Evolutionary conservation across 2,329 filamentous ascomycete genomes (phyloP).

Genomic region (Aureobasidium melanogenum): DNA sequence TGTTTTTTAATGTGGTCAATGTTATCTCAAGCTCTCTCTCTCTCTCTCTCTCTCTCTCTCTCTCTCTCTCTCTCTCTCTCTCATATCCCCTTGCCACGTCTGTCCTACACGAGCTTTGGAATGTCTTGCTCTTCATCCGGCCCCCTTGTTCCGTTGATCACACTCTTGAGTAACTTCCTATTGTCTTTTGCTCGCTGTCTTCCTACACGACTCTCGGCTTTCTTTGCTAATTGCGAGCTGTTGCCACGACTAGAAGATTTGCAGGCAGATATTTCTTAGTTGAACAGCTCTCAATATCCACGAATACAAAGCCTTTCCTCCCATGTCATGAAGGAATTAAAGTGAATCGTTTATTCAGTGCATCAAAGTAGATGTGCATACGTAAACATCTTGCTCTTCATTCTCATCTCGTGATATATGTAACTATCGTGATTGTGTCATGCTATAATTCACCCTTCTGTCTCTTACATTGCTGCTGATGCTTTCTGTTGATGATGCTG

Average conservation of each 20-base stretch:
- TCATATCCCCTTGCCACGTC: neutral
- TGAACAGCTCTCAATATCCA: neutral
- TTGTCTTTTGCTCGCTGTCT: neutral
- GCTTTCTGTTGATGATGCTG: neutral
- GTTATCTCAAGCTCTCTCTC: neutral
- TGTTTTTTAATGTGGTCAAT: constrained; percentile 4
- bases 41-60: neutral
- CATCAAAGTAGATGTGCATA: neutral
- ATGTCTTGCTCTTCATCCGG: neutral
- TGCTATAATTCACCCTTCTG: neutral
- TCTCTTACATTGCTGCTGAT: neutral
- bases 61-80: neutral
- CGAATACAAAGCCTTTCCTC: neutral
- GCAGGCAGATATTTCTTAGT: constrained; percentile 1
- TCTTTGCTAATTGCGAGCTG: neutral
- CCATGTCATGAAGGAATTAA: neutral
- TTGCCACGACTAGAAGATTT: neutral
- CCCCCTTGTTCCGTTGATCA: neutral
- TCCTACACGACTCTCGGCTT: neutral
- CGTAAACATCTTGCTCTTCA: neutral
- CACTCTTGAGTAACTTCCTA: neutral
- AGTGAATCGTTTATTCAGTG: too few relatives aligned
- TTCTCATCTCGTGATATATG: neutral
- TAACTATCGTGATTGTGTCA: neutral
- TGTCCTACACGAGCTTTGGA: neutral